Base-by-base conservation (phyloP, 2,329 filamentous ascomycete species). In the Cytospora schulzeri region DNA sequence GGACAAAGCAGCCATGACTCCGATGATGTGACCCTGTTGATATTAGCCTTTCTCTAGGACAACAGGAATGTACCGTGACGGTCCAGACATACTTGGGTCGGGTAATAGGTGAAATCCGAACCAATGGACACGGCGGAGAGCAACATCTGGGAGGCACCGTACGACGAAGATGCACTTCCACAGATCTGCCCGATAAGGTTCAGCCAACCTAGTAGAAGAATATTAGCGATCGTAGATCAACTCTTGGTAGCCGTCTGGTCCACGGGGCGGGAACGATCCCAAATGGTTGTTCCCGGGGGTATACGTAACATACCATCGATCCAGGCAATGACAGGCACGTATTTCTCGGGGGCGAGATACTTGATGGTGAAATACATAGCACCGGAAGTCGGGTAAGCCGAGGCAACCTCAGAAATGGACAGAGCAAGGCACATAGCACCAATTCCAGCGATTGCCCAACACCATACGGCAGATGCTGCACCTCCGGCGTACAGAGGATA, bases 381-480 rank as follows among this genome's bases (percentile, higher is more conserved):
- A 38, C 83, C 83, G 51, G 80, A 83, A 1, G 84, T 87, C 15
- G 84, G 84, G 71, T 86, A 86, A 4, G 83, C 83, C 48, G 82
- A 85, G 33, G 85, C 81, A 29, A 86, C 75, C 73, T 86, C 83
- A 51, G 83, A 81, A 38, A 86, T 83, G 12, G 83, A 85, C 29
- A 77, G 70, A 57, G 78, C 78, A 59, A 86, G 83, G 68, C 82
- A 85, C 77, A 86, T 81, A 64, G 83, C 85, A 14, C 84, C 84
- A 53, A 78, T 75, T 60, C 84, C 84, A 31, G 82, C 82, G 64
- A 86, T 83, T 57, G 84, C 70, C 84, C 84, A 87, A 71, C 80
- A 85, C 84, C 84, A 87, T 5, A 87, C 78, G 9, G 78, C 82
- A 8, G 83, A 78, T 28, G 83, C 79, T 41, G 81, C 77, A 58